Evolutionary conservation across 495 filamentous ascomycete species (phyloP), one percentile per base, ranked within the genome.

Genomic region (Aspergillus avenaceus): DNA sequence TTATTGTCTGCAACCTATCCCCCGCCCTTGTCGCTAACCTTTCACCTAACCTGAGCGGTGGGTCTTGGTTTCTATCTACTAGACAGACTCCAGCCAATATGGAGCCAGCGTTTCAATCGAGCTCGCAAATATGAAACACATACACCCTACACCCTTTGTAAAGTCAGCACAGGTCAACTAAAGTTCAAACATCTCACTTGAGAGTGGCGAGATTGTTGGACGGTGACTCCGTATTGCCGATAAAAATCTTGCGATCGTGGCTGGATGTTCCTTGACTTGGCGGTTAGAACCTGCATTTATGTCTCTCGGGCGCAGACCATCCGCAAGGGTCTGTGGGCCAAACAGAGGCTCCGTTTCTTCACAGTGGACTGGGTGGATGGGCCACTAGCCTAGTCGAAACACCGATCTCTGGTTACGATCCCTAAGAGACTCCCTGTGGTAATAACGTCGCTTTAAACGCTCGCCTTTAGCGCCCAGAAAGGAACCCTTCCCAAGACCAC

Each of bases 401-500:
- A 24, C 26, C 37, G 26, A 32, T 26, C 8, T 14, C n/a, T 21
- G 16, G 26, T 29, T 12, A 47, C 27, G 22, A 25, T 21, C 14
- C 24, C 27, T 12, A 32, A 32, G 53, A 45, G 24, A 16, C 27
- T 25, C 47, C 38, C 28, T 45, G 37, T 25, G n/a, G 29, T 29
- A 43, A 27, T 43, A 25, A 44, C 8, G 31, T 25, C 8, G 19
- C 22, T 27, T 18, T 51, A 43, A 43, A 45, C 40, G 31, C 47
- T 28, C 36, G 34, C 22, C 43, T n/a, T 55, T 53, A 49, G 56
- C 52, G 52, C 48, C 24, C 16, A n/a, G 46, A 51, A 41, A 47
- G 46, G 52, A 59, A 52, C 46, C 28, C 32, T 37, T n/a, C 53
- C 22, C 27, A 50, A 44, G 53, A 55, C 47, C 53, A 47, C 47